Base-by-base conservation (phyloP, 192 early-diverging fungal species). In the Rhizoclosmatium sp. region DNA sequence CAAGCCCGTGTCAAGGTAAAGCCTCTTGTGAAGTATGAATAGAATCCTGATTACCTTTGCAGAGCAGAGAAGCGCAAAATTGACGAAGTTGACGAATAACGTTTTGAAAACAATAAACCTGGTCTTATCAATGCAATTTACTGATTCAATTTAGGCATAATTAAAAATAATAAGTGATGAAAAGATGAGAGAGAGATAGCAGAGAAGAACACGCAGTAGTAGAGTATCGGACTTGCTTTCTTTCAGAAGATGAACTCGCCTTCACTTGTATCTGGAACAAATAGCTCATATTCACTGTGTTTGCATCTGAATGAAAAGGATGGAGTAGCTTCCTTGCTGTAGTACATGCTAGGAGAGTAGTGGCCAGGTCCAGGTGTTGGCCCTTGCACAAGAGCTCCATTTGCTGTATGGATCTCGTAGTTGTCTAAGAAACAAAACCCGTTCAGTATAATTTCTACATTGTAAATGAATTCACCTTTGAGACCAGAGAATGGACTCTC, bases 201-300 rank as follows among this genome's bases (percentile, higher is more conserved):
- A 54, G 16, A 54, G 16, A 54, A 54, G 16, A 54, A 12, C 16
- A 12, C 9, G 51, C 9, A 54, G 5, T 54, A 12, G 16, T 12
- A 54, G 16, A 16, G 51, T 54, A 7, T 54, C 16, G 5, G 51
- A 12, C 51, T 54, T 16, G 5, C 51, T 16, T 54, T 54, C 16
- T 54, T 54, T 83, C 65, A 87, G 42, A 87, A 85, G n/a, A 83
- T 80, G 76, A 84, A 87, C 67, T 89, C 85, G 16, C 82, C 86
- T 59, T 86, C 83, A 42, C 71, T 60, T 39, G 80, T 69, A 75
- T 89, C 88, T 2, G 88, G 88, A 5, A 89, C 85, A 69, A 89
- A 89, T 23, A 89, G 81, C 71, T 87, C 86, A 64, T 87, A 89
- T 65, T 89, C 88, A 16, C 85, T 85, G 71, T 89, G 88, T 78